Base-by-base conservation (phyloP, 495 filamentous ascomycete genomes). In the Choiromyces venosus region DNA sequence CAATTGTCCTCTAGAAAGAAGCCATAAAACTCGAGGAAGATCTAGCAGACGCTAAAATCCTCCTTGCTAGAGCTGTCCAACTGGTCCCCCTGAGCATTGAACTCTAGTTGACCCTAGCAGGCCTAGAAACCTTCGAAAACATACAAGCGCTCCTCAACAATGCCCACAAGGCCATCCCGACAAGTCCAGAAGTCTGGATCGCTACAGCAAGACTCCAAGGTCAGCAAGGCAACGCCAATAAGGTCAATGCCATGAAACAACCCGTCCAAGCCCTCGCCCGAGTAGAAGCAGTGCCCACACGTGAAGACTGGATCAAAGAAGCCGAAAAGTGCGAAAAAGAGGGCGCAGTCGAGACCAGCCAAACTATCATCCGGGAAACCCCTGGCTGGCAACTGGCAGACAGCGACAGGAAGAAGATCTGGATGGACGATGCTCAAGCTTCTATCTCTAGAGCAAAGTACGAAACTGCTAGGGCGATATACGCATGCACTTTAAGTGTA, bases 231-330 rank as follows among this genome's bases (percentile, higher is more conserved):
- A n/a, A n/a, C n/a, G n/a, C n/a, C n/a, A n/a, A n/a, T n/a, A n/a
- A n/a, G n/a, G n/a, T n/a, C n/a, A 94, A 92, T 75, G 91, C 97
- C n/a, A 97, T 99, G 92, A 95, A 93, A 76, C 90, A 91, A 83
- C 95, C 93, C 73, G 87, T 97, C 33, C 92, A 95, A 80, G 90
- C 92, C 25, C 86, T 99, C 33, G 93, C 90, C 29, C 90, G 90
- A 75, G 92, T 96, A 73, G 93, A 93, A 61, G 95, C 95, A 14
- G 97, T 99, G 95, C 85, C 94, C 64, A 94, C 96, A 80, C 89
- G 95, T 61, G 95, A 99, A 77, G 94, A 97, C 76, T 99, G 95
- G 95, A 94, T 99, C 61, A 86, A 87, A 4, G 93, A 98, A 82
- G 96, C 95, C 0, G 94, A 98, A n/a, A n/a, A n/a, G n/a, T n/a